Percentiles rank a stretch among this genome's conserved stretches.
Evolutionary conservation across 2,329 filamentous ascomycete species (phyloP).

Genomic region (Pestalotiopsis sp.): DNA sequence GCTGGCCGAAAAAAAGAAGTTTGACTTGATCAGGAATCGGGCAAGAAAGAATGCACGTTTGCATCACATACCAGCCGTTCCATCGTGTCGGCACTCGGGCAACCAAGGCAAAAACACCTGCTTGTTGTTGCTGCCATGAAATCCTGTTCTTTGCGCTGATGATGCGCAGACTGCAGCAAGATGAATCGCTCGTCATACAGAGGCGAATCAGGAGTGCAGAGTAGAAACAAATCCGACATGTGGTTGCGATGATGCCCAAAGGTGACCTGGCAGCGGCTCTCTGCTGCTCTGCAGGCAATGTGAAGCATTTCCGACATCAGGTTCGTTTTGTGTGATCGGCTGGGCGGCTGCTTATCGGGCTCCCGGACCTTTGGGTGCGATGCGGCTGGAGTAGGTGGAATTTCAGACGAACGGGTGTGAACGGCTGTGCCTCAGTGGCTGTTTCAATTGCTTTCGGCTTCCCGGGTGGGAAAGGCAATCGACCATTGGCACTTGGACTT

Average conservation of each 20-base stretch:
- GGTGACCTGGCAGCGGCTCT: background rate
- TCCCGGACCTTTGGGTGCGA: background rate
- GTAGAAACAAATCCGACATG: too few relatives aligned
- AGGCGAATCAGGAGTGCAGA: too few relatives aligned
- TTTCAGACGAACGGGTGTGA: conserved; percentile 9
- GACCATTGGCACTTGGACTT: too few relatives aligned
- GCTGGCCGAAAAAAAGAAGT: background rate
- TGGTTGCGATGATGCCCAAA: too few relatives aligned
- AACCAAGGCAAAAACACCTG: background rate
- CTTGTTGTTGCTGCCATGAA: background rate
- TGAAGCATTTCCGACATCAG: conserved; percentile 12
- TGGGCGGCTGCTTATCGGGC: conserved; percentile 6
- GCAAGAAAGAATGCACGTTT: background rate
- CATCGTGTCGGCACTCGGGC: background rate
- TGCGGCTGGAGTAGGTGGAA: background rate
- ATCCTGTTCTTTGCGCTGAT: background rate
- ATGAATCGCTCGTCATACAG: too few relatives aligned
- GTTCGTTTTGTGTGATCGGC: conserved; percentile 6
- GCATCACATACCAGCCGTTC: background rate
- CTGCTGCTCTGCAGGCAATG: background rate
- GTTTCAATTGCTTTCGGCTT: background rate
- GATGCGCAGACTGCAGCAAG: too few relatives aligned
- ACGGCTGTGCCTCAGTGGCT: conserved; percentile 7
- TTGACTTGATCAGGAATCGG: background rate
- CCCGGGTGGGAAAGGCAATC: background rate